phyloP scores from a whole-genome alignment of 768 basidiomycete species.

The Cytidiella melzeri region DNA sequence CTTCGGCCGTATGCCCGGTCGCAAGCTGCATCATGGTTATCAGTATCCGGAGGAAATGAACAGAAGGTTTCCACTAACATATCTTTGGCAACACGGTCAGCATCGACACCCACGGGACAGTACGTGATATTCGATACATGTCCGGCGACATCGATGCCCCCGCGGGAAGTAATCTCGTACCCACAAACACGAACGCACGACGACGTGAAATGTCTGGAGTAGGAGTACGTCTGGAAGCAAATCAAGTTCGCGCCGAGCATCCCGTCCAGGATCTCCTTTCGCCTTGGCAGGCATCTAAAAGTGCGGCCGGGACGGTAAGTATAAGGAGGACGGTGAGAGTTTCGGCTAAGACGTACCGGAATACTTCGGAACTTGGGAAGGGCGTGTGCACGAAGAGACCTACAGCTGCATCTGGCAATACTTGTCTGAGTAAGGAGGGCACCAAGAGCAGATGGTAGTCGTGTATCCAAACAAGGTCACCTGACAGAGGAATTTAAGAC shows the following conservation, averaged over 20 bases:
- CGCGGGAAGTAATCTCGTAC: conserved; percentile 65
- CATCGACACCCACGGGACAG: conserved; percentile 95
- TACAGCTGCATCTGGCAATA: conserved; percentile 61
- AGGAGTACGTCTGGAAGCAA: conserved; percentile 97
- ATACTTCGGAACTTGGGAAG: conserved; percentile 95
- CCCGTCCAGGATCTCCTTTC: conserved; percentile 92
- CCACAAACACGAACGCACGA: conserved; percentile 96
- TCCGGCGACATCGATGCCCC: conserved; percentile 79
- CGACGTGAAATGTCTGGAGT: conserved; percentile 90
- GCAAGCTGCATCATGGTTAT: conserved; percentile 34
- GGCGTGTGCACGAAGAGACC: conserved; percentile 98
- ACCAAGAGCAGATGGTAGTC: conserved; percentile 96
- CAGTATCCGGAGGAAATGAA: background rate
- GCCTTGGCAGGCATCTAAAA: conserved; percentile 37
- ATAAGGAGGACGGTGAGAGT: too few species aligned
- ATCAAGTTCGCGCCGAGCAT: conserved; percentile 97
- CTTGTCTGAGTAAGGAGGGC: conserved; percentile 75
- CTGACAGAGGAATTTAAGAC: conserved; percentile 28
- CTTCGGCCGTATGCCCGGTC: conserved; percentile 86
- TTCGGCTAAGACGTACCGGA: conserved; percentile 49
- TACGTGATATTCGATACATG: conserved; percentile 78
- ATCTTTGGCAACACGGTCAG: conserved; percentile 80
- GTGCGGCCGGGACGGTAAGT: too few species aligned
- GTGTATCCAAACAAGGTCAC: conserved; percentile 92
- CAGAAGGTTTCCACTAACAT: conserved; percentile 35